These are phyloP conservation scores for Agaricus subrufescens DNA, from an alignment of 768 basidiomycete genomes.

Conservation along the genomic window DNA sequence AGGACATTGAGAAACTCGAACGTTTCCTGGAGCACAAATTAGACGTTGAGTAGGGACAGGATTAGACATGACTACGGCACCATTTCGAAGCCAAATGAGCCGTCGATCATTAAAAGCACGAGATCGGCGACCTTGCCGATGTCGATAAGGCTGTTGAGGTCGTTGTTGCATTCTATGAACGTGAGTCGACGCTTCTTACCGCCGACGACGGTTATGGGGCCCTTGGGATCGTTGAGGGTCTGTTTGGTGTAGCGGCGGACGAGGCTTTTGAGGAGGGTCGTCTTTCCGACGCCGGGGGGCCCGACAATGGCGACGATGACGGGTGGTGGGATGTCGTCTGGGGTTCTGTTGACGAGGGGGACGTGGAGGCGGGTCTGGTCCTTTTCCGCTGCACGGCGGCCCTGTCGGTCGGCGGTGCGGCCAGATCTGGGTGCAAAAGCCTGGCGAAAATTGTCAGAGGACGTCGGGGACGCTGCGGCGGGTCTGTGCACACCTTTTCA, in stretches of 20 bases:
- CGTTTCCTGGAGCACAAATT: conserved; percentile 64
- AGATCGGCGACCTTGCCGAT: conserved; percentile 95
- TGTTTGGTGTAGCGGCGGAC: conserved; percentile 93
- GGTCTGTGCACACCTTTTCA: conserved; percentile 63
- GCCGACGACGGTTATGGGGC: conserved; percentile 91
- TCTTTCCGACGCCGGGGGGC: conserved; percentile 95
- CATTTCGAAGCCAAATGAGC: conserved; percentile 98
- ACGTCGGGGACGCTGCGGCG: background rate
- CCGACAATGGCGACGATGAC: conserved; percentile 94
- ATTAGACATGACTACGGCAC: conserved; percentile 36
- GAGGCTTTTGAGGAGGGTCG: conserved; percentile 87
- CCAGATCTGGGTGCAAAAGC: conserved; percentile 94
- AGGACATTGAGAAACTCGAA: conserved; percentile 98
- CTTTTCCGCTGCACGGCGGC: conserved; percentile 84
- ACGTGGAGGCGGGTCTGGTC: conserved; percentile 96
- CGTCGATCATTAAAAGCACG: conserved; percentile 96
- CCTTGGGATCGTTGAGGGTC: conserved; percentile 82
- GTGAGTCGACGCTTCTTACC: conserved; percentile 94
- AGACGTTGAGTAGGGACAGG: background rate
- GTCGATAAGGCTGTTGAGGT: conserved; percentile 98
- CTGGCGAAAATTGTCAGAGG: conserved; percentile 28
- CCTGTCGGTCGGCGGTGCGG: conserved; percentile 82
- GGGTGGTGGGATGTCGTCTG: conserved; percentile 87
- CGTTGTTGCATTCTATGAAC: conserved; percentile 96
- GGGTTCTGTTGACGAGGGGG: conserved; percentile 91